These are phyloP conservation scores for Cruciata laevipes DNA, from an alignment of 257 asterid genomes.

Conservation along the genomic window DNA sequence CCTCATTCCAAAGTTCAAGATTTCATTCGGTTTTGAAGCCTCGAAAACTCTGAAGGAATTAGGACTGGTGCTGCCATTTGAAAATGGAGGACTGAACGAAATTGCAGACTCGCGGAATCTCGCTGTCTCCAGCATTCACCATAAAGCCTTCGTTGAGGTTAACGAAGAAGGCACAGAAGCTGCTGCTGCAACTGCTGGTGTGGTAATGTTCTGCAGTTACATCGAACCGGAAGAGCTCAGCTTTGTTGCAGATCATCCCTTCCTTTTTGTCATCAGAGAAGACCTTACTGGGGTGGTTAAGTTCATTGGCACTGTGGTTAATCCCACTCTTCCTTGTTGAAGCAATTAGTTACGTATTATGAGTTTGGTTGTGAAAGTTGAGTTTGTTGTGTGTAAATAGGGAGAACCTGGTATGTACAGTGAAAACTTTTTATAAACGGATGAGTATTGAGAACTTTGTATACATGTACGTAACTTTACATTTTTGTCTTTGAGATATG, in stretches of 20 bases:
- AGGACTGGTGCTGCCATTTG: conserved; percentile 30
- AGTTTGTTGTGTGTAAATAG: no score
- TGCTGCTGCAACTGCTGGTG: conserved; percentile 26
- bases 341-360: no score
- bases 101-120: conserved; percentile 27
- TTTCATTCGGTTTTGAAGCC: conserved; percentile 37
- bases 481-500: no score
- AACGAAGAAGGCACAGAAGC: conserved; percentile 45
- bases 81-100: conserved; percentile 25
- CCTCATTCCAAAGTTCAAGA: conserved; percentile 32
- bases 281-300: not conserved
- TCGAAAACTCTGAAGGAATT: conserved; percentile 23
- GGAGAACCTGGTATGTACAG: no score
- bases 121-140: conserved; percentile 30
- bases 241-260: conserved; percentile 40
- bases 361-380: no score
- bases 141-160: conserved; percentile 36
- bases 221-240: conserved; percentile 12
- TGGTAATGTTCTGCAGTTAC: conserved; percentile 19
- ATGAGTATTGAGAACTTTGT: no score
- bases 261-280: conserved; percentile 16
- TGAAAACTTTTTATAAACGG: no score
- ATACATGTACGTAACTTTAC: no score
- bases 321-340: conserved; percentile 13
- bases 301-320: conserved; percentile 22